These are phyloP conservation scores for Penicillium corylophilum DNA, from an alignment of 2,329 filamentous ascomycete genomes.

Conservation along the genomic window DNA sequence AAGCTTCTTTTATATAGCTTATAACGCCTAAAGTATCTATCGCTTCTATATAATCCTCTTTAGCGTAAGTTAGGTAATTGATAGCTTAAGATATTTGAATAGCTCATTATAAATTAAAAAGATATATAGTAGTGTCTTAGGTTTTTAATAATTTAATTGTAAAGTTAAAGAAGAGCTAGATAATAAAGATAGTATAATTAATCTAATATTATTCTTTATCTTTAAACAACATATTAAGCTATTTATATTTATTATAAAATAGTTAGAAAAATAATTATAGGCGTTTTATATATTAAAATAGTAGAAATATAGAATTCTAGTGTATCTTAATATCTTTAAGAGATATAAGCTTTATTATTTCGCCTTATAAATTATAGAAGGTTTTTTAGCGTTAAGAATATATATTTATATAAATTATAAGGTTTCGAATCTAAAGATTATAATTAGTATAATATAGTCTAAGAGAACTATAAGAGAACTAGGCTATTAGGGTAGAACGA, in stretches of 20 bases:
- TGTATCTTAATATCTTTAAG: constrained; percentile 13
- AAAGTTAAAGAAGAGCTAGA: constrained; percentile 18
- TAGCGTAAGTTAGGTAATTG: constrained; percentile 2
- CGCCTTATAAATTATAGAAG: constrained; percentile 2
- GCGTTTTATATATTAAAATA: neutral
- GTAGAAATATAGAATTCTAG: constrained; percentile 14
- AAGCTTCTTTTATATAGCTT: constrained; percentile 9
- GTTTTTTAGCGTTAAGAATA: constrained; percentile 4
- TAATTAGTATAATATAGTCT: no score
- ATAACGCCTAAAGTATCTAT: constrained; percentile 9
- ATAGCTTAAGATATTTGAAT: constrained; percentile 13
- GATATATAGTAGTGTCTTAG: constrained; percentile 13
- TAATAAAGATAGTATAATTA: constrained; percentile 20
- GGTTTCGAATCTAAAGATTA: neutral
- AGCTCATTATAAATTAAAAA: constrained; percentile 21
- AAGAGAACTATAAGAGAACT: no score
- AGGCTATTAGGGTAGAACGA: no score
- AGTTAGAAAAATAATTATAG: constrained; percentile 2
- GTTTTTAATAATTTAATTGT: constrained; percentile 13
- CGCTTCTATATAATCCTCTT: constrained; percentile 16
- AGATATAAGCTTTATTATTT: constrained; percentile 7
- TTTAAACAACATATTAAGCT: neutral
- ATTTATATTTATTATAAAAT: constrained; percentile 1
- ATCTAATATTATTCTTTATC: constrained; percentile 4
- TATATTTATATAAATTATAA: constrained; percentile 9